Conservation (phyloP, 2,329 filamentous ascomycete species). For the Stylonectria norvegica region DNA sequence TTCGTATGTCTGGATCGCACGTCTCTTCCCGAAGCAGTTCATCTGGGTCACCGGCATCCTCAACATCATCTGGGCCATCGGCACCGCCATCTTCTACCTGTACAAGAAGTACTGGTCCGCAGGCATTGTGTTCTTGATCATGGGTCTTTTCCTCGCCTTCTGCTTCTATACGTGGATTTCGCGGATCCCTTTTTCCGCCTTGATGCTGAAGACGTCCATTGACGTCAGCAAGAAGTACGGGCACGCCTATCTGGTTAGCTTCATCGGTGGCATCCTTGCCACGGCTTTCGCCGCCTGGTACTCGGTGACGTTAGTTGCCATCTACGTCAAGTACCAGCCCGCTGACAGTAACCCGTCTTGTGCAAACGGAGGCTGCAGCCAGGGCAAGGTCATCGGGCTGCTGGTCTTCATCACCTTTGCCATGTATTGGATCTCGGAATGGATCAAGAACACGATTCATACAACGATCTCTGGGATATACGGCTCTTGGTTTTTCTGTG, state of each 20-base stretch:
- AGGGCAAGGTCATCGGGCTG: slow-evolving; percentile 76
- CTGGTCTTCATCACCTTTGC: slow-evolving; percentile 86
- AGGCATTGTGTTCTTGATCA: slow-evolving; percentile 82
- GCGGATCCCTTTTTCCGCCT: slow-evolving; percentile 82
- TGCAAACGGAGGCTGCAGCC: slow-evolving; percentile 62
- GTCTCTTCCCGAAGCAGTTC: slow-evolving; percentile 80
- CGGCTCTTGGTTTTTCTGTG: slow-evolving; percentile 87
- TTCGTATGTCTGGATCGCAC: slow-evolving; percentile 71
- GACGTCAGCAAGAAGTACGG: slow-evolving; percentile 81
- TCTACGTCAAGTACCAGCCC: slow-evolving; percentile 82
- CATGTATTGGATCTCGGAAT: slow-evolving; percentile 91
- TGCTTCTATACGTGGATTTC: slow-evolving; percentile 88
- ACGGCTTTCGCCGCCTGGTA: slow-evolving; percentile 81
- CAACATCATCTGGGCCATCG: slow-evolving; percentile 81
- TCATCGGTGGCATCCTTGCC: slow-evolving; percentile 75
- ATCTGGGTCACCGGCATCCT: slow-evolving; percentile 91
- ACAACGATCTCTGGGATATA: slow-evolving; percentile 85
- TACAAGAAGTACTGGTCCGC: slow-evolving; percentile 73
- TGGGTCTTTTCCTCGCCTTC: slow-evolving; percentile 69
- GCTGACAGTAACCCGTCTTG: slow-evolving; percentile 50
- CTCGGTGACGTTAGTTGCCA: slow-evolving; percentile 76
- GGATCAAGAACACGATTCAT: slow-evolving; percentile 91
- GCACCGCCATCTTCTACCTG: slow-evolving; percentile 83
- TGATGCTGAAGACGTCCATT: slow-evolving; percentile 85
- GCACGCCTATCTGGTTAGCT: slow-evolving; percentile 80